Evolutionary conservation across 305 asterid genomes (phyloP).

Genomic region (Ajuga reptans): DNA sequence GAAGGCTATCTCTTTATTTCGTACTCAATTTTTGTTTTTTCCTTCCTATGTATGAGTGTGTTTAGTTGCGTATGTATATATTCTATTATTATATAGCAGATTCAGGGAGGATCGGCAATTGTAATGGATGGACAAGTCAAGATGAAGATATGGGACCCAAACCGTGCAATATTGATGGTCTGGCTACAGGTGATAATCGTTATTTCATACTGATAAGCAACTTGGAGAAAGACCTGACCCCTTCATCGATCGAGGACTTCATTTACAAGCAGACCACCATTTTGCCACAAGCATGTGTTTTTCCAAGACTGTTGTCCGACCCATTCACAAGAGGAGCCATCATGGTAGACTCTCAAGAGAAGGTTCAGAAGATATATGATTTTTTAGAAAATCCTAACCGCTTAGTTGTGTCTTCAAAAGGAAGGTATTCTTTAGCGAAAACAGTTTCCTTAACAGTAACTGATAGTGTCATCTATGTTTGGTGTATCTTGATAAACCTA

Average conservation of each 20-base stretch:
- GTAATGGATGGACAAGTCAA: conserved; percentile 13
- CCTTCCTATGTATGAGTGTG: not conserved
- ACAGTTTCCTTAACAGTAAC: not conserved
- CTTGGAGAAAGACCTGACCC: conserved; percentile 43
- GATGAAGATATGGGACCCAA: conserved; percentile 48
- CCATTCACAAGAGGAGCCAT: conserved; percentile 46
- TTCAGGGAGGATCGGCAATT: conserved; percentile 16
- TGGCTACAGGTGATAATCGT: not conserved
- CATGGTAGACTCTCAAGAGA: conserved; percentile 32
- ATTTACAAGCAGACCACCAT: conserved; percentile 34
- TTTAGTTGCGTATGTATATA: not conserved
- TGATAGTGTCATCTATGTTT: no score
- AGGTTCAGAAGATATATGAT: conserved; percentile 28
- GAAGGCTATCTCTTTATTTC: not conserved
- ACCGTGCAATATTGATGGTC: conserved; percentile 14
- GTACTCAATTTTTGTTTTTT: not conserved
- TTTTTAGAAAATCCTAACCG: conserved; percentile 39
- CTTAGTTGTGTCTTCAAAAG: conserved; percentile 45
- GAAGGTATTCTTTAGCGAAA: conserved; percentile 39
- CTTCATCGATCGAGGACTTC: conserved; percentile 36
- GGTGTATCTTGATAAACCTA: no score
- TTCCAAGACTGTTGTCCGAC: conserved; percentile 32
- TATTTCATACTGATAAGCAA: conserved; percentile 34
- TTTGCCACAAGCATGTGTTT: conserved; percentile 33
- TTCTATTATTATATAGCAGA: conserved; percentile 11